These are phyloP conservation scores for Cryptococcus sp. DNA, from an alignment of 1,284 basidiomycete species.

Conservation along the genomic window DNA sequence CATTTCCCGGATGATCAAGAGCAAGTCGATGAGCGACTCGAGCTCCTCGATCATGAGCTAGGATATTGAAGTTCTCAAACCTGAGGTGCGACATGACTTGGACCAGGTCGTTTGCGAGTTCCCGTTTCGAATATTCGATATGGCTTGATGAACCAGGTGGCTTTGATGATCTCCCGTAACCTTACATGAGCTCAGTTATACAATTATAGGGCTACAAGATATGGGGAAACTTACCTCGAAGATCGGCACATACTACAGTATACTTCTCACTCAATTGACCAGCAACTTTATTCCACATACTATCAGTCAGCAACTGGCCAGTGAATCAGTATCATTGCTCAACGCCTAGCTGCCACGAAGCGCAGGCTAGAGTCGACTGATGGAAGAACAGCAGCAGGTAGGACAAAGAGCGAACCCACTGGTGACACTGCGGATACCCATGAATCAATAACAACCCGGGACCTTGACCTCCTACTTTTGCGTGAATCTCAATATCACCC, in stretches of 20 bases:
- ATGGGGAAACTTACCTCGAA: conserved; percentile 39
- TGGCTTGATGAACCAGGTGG: conserved; percentile 31
- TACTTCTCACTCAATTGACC: conserved; percentile 32
- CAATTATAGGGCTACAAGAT: background rate
- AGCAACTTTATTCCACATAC: conserved; percentile 43
- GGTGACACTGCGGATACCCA: conserved; percentile 45
- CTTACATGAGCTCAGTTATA: conserved; percentile 10
- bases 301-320: conserved; percentile 2
- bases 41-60: conserved; percentile 49
- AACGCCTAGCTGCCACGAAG: no score
- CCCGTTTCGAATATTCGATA: conserved; percentile 44
- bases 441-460: conserved; percentile 41
- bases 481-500: conserved; percentile 13
- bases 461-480: conserved; percentile 14
- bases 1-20: conserved; percentile 37
- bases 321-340: background rate
- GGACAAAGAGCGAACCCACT: conserved; percentile 11
- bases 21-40: conserved; percentile 46
- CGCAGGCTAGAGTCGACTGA: no score
- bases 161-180: conserved; percentile 30
- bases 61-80: conserved; percentile 29
- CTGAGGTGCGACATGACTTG: conserved; percentile 43
- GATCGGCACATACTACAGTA: conserved; percentile 42
- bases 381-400: no score
- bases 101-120: conserved; percentile 46